A percentile compares a stretch with the other conserved stretches of the same genome.
Conservation (phyloP, 2,329 filamentous ascomycete genomes). For the Myriosclerotinia scirpicola region DNA sequence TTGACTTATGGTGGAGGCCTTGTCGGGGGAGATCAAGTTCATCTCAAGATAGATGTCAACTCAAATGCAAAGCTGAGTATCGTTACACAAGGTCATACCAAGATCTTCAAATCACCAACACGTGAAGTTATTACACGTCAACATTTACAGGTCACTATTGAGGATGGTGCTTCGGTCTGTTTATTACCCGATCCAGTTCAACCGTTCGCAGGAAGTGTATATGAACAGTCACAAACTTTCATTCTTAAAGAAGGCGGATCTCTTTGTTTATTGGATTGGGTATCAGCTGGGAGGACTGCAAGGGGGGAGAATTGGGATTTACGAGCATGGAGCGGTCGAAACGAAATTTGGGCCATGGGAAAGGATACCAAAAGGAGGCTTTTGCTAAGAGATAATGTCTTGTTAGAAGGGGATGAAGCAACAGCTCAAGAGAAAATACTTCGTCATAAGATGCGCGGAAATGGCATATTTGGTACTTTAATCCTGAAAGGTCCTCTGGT, state of each 20-base stretch:
- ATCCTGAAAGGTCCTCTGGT: constrained; percentile 76
- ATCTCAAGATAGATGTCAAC: constrained; percentile 66
- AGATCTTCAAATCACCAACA: constrained; percentile 81
- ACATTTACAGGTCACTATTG: constrained; percentile 52
- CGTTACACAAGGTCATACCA: constrained; percentile 80
- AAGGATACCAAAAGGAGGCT: constrained; percentile 54
- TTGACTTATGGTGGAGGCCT: constrained; percentile 94
- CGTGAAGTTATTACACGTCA: constrained; percentile 58
- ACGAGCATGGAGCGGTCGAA: constrained; percentile 74
- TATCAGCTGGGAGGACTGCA: constrained; percentile 81
- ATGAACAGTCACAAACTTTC: constrained; percentile 82
- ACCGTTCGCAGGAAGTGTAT: constrained; percentile 81
- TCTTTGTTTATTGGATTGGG: constrained; percentile 89
- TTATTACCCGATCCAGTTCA: constrained; percentile 89
- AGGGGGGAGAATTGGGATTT: constrained; percentile 89
- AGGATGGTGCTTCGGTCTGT: constrained; percentile 55
- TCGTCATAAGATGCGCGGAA: constrained; percentile 66
- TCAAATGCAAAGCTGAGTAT: constrained; percentile 64
- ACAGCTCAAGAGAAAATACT: constrained; percentile 45
- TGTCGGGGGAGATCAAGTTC: constrained; percentile 80
- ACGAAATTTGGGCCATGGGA: constrained; percentile 72
- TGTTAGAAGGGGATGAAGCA: constrained; percentile 61
- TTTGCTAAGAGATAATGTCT: constrained; percentile 80
- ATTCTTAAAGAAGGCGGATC: constrained; percentile 56
- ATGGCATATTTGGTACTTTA: constrained; percentile 80